Percentiles rank a stretch among this genome's conserved stretches.
Conservation (phyloP, 495 filamentous ascomycete genomes). For the Xylaria bambusicola region DNA sequence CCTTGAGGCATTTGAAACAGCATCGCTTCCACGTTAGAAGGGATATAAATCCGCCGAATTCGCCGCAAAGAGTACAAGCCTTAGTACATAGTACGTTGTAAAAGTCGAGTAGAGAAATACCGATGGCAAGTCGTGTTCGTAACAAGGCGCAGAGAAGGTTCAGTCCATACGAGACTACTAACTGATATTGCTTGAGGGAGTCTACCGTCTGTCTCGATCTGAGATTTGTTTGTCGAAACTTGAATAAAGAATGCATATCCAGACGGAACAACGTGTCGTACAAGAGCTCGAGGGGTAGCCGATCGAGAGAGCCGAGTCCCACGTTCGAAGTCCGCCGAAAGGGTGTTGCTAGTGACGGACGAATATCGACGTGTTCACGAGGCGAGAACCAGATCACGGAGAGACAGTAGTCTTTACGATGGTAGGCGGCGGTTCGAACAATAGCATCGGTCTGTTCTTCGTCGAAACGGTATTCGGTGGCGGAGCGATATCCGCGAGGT, state of each 20-base stretch:
- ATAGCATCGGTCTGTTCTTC: conserved; percentile 30
- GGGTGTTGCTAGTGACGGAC: conserved; percentile 35
- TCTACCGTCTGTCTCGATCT: conserved; percentile 38
- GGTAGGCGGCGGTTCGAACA: conserved; percentile 29
- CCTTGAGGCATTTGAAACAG: conserved; percentile 38
- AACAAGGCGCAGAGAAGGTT: conserved; percentile 44
- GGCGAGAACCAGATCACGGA: conserved; percentile 41
- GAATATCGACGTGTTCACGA: conserved; percentile 27
- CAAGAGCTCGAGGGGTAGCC: conserved; percentile 42
- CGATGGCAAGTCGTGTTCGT: conserved; percentile 38
- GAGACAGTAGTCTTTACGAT: conserved; percentile 37
- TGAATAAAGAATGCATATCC: conserved; percentile 43
- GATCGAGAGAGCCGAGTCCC: conserved; percentile 36
- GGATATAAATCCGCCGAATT: conserved; percentile 40
- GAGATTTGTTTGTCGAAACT: conserved; percentile 42
- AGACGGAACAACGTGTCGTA: conserved; percentile 35
- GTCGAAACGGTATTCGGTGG: conserved; percentile 27
- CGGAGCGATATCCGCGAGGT: conserved; percentile 25
- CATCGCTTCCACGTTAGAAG: conserved; percentile 40
- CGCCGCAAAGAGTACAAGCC: conserved; percentile 35
- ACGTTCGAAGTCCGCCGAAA: conserved; percentile 31
- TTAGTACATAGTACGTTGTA: conserved; percentile 40
- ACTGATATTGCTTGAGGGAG: conserved; percentile 38
- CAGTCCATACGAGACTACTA: conserved; percentile 37
- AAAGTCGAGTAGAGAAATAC: conserved; percentile 38